These are phyloP conservation scores for Colletotrichum viniferum DNA, from an alignment of 2,329 filamentous ascomycete species.

Conservation along the genomic window DNA sequence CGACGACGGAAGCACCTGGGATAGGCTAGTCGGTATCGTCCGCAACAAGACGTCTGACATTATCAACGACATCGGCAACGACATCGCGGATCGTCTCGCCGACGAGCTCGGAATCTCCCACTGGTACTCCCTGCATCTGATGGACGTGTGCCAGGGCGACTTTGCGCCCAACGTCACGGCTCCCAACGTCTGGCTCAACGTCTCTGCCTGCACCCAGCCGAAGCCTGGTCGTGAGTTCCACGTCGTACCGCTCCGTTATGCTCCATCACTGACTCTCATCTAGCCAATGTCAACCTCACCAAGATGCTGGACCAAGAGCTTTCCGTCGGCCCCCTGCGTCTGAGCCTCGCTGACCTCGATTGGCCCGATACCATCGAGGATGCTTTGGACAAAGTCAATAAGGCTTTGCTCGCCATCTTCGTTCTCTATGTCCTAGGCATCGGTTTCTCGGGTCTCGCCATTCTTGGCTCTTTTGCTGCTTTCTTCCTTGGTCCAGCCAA, in stretches of 20 bases:
- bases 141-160: constrained; percentile 50
- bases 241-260: neutral
- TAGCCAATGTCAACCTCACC: constrained; percentile 50
- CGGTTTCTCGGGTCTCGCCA: constrained; percentile 45
- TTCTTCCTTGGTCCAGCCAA: constrained; percentile 34
- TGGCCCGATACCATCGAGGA: constrained; percentile 49
- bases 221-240: constrained; percentile 40
- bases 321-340: constrained; percentile 44
- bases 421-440: constrained; percentile 52
- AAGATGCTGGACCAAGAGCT: constrained; percentile 51
- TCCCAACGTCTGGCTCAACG: constrained; percentile 40
- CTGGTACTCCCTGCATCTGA: constrained; percentile 57
- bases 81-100: constrained; percentile 43
- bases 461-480: constrained; percentile 42
- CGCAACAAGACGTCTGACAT: constrained; percentile 39
- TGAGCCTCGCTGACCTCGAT: constrained; percentile 50
- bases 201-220: constrained; percentile 48
- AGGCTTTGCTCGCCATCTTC: constrained; percentile 51
- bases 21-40: constrained; percentile 28
- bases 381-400: constrained; percentile 54
- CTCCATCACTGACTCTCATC: neutral
- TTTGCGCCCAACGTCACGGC: constrained; percentile 48
- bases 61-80: constrained; percentile 43
- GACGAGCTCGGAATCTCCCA: constrained; percentile 50
- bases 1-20: constrained; percentile 30